Percentiles rank a stretch among this genome's conserved stretches.
phyloP scores from a whole-genome alignment of 2,329 filamentous ascomycete genomes.

The Chaetomiaceae sp. region DNA sequence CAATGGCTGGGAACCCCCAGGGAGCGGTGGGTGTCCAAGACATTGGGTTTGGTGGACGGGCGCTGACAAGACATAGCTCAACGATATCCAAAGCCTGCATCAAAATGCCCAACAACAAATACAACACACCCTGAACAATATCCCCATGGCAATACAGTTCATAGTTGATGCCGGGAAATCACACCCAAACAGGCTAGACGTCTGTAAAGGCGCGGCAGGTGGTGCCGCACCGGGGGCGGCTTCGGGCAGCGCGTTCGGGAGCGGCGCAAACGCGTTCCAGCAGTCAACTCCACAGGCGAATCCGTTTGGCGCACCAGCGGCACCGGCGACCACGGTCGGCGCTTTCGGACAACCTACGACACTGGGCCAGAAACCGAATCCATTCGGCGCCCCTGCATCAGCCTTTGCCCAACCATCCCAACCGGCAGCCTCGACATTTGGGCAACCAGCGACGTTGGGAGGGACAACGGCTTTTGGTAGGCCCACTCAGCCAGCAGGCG shows the following conservation, averaged over 20 bases:
- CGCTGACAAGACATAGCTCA: constrained; percentile 41
- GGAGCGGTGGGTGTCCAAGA: constrained; percentile 41
- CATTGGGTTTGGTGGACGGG: neutral
- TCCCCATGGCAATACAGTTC: constrained; percentile 68
- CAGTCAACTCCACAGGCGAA: constrained; percentile 24
- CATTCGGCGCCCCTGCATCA: constrained; percentile 43
- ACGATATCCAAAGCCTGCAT: constrained; percentile 57
- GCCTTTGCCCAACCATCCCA: constrained; percentile 33
- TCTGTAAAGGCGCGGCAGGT: constrained; percentile 47
- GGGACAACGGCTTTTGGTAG: constrained; percentile 29
- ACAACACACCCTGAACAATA: constrained; percentile 61
- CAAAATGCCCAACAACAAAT: constrained; percentile 66
- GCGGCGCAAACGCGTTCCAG: constrained; percentile 40
- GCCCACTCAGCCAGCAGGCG: constrained; percentile 13
- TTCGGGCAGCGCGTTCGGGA: constrained; percentile 31
- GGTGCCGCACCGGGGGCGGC: neutral
- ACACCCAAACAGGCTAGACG: constrained; percentile 70
- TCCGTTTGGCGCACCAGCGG: constrained; percentile 40
- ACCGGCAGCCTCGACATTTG: constrained; percentile 35
- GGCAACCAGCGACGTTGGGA: constrained; percentile 29
- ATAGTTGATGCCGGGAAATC: constrained; percentile 60
- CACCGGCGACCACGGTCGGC: constrained; percentile 4
- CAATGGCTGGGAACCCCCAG: constrained; percentile 55
- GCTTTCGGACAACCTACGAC: constrained; percentile 40
- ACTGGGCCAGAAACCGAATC: constrained; percentile 31